phyloP scores from a whole-genome alignment of 352 stramenopile species.

The Thalassiosira oceanica region DNA sequence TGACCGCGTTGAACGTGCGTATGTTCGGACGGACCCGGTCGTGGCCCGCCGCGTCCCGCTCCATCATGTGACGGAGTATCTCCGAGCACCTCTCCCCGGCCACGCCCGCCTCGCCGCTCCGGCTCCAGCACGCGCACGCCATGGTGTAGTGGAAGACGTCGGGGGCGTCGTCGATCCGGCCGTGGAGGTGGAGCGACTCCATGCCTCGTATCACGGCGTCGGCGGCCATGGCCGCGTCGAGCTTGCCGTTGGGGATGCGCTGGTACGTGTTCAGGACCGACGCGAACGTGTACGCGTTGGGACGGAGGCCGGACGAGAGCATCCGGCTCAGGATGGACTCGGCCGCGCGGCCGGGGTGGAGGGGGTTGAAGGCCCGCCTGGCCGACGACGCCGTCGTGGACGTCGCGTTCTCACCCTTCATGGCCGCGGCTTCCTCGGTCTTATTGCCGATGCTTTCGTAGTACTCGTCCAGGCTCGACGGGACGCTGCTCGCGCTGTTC shows the following conservation, averaged over 20 bases:
- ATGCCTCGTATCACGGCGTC: constrained; percentile 64
- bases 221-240: constrained; percentile 49
- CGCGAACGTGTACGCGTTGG: constrained; percentile 61
- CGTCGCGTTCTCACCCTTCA: background rate
- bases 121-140: constrained; percentile 58
- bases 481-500: constrained; percentile 23
- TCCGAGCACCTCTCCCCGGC: constrained; percentile 48
- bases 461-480: constrained; percentile 34
- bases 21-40: constrained; percentile 57
- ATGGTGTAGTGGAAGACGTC: constrained; percentile 74
- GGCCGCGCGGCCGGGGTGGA: constrained; percentile 38
- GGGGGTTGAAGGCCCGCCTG: constrained; percentile 19
- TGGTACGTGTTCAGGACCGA: constrained; percentile 60
- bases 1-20: constrained; percentile 68
- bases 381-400: background rate
- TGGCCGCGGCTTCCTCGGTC: background rate
- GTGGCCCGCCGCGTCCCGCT: constrained; percentile 43
- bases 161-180: constrained; percentile 53
- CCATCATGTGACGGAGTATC: constrained; percentile 64
- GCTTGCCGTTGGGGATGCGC: constrained; percentile 38
- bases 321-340: constrained; percentile 46
- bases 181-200: constrained; percentile 62
- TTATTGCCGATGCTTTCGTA: constrained; percentile 13
- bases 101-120: constrained; percentile 32
- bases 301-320: constrained; percentile 27